Conservation (phyloP, 78 protist species). For the Planoprotostelium fungivorum region DNA sequence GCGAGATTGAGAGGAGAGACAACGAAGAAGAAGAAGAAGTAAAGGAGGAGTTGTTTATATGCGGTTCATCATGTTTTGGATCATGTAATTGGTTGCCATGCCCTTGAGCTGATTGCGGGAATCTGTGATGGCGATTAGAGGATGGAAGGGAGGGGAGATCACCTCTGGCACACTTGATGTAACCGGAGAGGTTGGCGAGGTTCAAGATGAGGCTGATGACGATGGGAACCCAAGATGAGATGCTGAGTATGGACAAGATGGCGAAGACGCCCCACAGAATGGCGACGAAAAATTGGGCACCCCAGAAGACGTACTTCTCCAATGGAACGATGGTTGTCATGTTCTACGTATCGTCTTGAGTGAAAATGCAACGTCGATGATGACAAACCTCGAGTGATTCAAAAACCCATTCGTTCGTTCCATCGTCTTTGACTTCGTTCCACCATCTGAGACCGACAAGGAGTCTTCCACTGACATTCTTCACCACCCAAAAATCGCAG, state of each 20-base stretch:
- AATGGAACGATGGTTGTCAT: background rate
- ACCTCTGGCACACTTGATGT: background rate
- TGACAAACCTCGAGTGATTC: constrained; percentile 28
- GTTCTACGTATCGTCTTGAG: background rate
- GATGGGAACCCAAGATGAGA: background rate
- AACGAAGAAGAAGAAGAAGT: background rate
- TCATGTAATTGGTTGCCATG: background rate
- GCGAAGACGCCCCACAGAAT: background rate
- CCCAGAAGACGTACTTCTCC: background rate
- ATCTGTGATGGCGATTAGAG: background rate
- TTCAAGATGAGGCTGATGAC: background rate
- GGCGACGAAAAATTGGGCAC: background rate
- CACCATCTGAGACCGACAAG: constrained; percentile 89
- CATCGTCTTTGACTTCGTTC: constrained; percentile 79
- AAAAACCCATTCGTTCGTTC: constrained; percentile 76
- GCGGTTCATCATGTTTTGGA: background rate
- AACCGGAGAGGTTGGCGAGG: background rate
- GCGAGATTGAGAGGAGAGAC: background rate
- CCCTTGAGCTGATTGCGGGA: background rate
- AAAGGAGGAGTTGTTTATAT: background rate
- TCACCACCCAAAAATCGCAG: constrained; percentile 82
- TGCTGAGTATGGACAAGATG: background rate
- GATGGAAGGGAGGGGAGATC: background rate
- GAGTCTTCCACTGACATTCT: constrained; percentile 82
- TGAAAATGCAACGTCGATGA: background rate